Conservation (phyloP, 2,329 filamentous ascomycete genomes). For the Aulographum hederae region DNA sequence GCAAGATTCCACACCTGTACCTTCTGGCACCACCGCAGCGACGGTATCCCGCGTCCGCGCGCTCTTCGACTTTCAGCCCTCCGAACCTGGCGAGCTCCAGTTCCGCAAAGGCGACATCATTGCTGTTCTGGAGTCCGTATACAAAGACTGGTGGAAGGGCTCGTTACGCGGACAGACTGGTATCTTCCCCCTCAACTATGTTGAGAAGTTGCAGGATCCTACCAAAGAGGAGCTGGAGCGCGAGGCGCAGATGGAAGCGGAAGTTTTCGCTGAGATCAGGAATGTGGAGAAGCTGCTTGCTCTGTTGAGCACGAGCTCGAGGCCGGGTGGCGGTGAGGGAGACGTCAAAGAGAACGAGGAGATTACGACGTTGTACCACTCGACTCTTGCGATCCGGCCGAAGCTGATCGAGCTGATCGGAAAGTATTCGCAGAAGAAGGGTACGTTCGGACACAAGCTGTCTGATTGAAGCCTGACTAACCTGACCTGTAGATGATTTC, state of each 20-base stretch:
- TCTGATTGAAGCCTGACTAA: background rate
- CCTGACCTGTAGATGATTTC: conserved; percentile 92
- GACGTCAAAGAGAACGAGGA: conserved; percentile 91
- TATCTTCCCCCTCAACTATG: conserved; percentile 97
- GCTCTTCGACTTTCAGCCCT: conserved; percentile 85
- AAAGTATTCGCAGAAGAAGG: conserved; percentile 98
- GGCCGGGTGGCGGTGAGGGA: conserved; percentile 15
- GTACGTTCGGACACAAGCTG: conserved; percentile 27
- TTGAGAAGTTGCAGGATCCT: conserved; percentile 90
- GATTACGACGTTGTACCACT: conserved; percentile 80
- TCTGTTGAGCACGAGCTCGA: conserved; percentile 61
- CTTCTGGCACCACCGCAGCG: conserved; percentile 56
- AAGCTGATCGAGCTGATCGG: conserved; percentile 97
- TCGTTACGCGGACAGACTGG: conserved; percentile 86
- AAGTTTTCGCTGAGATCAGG: conserved; percentile 60
- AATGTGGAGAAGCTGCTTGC: conserved; percentile 73
- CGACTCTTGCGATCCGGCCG: conserved; percentile 80
- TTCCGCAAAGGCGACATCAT: conserved; percentile 97
- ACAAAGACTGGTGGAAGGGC: conserved; percentile 99
- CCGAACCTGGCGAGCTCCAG: conserved; percentile 83
- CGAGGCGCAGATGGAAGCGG: conserved; percentile 86
- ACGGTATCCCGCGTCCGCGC: conserved; percentile 90
- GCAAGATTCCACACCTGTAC: conserved; percentile 36
- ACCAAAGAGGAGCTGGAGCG: conserved; percentile 86
- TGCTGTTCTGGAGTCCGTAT: conserved; percentile 90